Evolutionary conservation across 2,329 filamentous ascomycete species (phyloP).

Genomic region (Neodidymelliopsis sp.): DNA sequence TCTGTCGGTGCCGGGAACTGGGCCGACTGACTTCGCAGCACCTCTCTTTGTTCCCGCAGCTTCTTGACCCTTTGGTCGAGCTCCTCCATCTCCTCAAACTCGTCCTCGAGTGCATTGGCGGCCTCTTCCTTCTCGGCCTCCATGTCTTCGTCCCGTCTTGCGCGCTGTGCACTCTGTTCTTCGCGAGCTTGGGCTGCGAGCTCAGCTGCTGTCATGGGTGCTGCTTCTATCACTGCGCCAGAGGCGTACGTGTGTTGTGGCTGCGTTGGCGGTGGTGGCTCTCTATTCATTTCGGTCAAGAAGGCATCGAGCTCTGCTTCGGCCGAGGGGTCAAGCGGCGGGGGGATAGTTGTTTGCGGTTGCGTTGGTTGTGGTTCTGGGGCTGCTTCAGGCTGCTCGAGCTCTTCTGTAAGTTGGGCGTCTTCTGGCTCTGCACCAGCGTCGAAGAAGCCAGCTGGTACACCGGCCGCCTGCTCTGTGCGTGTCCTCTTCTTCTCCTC

Average conservation of each 20-base stretch:
- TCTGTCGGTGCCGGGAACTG: constrained; percentile 19
- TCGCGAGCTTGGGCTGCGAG: constrained; percentile 55
- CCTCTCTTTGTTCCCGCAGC: constrained; percentile 56
- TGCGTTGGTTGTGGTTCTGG: constrained; percentile 13
- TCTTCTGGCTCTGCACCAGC: constrained; percentile 25
- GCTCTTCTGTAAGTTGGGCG: constrained; percentile 5
- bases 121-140: constrained; percentile 60
- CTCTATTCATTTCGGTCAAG: constrained; percentile 67
- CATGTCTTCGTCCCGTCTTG: constrained; percentile 53
- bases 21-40: constrained; percentile 41
- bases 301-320: constrained; percentile 64
- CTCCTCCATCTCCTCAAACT: constrained; percentile 60
- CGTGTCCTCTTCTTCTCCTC: constrained; percentile 45
- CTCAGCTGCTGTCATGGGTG: constrained; percentile 56
- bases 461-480: constrained; percentile 41
- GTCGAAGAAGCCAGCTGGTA: constrained; percentile 49
- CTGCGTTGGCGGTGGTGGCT: constrained; percentile 83
- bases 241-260: constrained; percentile 67
- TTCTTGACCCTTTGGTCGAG: constrained; percentile 55
- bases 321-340: constrained; percentile 28
- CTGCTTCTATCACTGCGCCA: constrained; percentile 54
- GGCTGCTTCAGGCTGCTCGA: constrained; percentile 2
- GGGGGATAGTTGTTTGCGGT: constrained; percentile 10
- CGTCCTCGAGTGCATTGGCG: constrained; percentile 53
- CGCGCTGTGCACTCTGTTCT: constrained; percentile 54